A percentile compares a stretch with the other conserved stretches of the same genome.
Evolutionary conservation across 2,329 filamentous ascomycete genomes (phyloP).

Genomic region (Knufia petricola): DNA sequence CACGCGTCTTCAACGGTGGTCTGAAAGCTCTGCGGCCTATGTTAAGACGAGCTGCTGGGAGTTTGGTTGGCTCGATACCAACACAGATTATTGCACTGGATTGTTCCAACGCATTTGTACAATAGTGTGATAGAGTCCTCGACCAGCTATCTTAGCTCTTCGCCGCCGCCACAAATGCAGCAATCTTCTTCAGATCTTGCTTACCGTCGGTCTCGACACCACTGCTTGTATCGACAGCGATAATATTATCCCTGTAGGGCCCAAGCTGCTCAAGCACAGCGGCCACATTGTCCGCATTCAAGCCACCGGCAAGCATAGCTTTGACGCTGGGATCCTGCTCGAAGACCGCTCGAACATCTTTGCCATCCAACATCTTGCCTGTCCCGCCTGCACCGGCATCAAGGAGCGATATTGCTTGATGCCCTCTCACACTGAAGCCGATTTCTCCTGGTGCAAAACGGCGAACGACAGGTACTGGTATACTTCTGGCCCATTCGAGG

Average conservation of each 20-base stretch:
- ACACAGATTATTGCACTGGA: no score
- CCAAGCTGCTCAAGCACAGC: conserved; percentile 56
- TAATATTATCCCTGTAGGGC: conserved; percentile 50
- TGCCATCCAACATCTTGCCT: conserved; percentile 65
- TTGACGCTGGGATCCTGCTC: conserved; percentile 59
- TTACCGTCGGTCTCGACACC: conserved; percentile 78
- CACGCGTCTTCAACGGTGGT: neutral
- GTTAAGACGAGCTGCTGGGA: no score
- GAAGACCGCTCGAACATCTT: conserved; percentile 58
- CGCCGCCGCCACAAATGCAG: conserved; percentile 65
- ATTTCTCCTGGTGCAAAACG: conserved; percentile 69
- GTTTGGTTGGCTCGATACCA: no score
- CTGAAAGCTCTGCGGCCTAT: no score
- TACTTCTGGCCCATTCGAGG: conserved; percentile 77
- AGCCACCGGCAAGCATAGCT: conserved; percentile 74
- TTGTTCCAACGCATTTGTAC: no score
- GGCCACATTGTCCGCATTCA: conserved; percentile 69
- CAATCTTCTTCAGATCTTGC: conserved; percentile 74
- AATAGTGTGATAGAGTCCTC: no score
- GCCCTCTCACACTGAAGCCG: conserved; percentile 65
- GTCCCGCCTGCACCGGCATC: conserved; percentile 79
- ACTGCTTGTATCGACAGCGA: conserved; percentile 87
- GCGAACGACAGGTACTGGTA: conserved; percentile 84
- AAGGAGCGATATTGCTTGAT: conserved; percentile 72
- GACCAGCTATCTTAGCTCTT: conserved; percentile 47